Evolutionary conservation across 768 basidiomycete species (phyloP).

Genomic region (Hericium coralloides): DNA sequence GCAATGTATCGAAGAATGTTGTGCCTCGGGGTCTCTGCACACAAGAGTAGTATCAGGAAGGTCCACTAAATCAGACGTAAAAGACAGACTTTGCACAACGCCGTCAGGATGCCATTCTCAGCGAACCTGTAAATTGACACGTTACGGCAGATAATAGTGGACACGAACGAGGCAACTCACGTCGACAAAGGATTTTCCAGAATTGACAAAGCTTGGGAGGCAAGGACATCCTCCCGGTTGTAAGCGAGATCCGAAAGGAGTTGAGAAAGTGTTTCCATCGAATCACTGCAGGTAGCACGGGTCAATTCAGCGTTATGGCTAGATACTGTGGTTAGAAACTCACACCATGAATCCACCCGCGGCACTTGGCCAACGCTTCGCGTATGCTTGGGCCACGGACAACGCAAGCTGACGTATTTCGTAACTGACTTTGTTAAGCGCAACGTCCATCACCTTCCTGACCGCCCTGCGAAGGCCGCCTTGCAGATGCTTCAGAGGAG

Average conservation of each 20-base stretch:
- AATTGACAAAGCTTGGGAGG: constrained; percentile 47
- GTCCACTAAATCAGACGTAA: background rate
- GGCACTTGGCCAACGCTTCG: constrained; percentile 48
- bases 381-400: constrained; percentile 50
- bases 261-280: constrained; percentile 41
- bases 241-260: constrained; percentile 39
- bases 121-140: constrained; percentile 36
- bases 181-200: constrained; percentile 41
- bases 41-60: background rate
- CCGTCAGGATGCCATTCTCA: constrained; percentile 46
- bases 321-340: constrained; percentile 17
- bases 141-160: background rate
- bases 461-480: constrained; percentile 44
- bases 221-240: constrained; percentile 48
- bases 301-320: background rate
- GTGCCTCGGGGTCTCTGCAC: constrained; percentile 3
- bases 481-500: constrained; percentile 45
- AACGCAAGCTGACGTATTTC: constrained; percentile 61
- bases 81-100: constrained; percentile 45
- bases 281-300: constrained; percentile 28
- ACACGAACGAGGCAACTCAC: constrained; percentile 25
- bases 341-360: constrained; percentile 48
- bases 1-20: constrained; percentile 5
- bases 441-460: constrained; percentile 38
- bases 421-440: constrained; percentile 48